These are phyloP conservation scores for Durio zibethinus DNA, from an alignment of 345 rosid genomes.

Conservation along the genomic window DNA sequence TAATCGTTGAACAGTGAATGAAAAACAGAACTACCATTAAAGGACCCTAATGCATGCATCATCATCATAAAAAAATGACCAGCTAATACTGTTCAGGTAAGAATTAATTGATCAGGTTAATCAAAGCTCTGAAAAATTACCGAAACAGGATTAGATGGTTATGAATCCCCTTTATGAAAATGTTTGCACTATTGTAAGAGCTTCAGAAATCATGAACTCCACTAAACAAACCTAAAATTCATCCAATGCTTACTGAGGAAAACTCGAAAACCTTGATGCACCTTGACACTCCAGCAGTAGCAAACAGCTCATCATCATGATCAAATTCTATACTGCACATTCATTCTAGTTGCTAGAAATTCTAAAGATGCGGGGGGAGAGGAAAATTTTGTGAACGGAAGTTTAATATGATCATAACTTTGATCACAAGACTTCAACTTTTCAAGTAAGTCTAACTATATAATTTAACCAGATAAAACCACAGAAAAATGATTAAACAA, in stretches of 20 bases:
- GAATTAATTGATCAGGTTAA: not conserved
- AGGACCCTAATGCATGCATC: not conserved
- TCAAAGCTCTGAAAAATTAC: not conserved
- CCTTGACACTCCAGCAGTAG: slow-evolving; percentile 65
- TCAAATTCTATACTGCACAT: slow-evolving; percentile 64
- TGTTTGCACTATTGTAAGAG: not conserved
- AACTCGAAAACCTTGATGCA: slow-evolving; percentile 56
- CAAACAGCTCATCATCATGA: slow-evolving; percentile 59
- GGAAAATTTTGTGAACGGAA: not conserved
- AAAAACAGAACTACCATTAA: not conserved
- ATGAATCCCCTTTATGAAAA: not conserved
- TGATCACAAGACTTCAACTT: not conserved
- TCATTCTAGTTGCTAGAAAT: slow-evolving; percentile 6
- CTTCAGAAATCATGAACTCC: slow-evolving; percentile 5
- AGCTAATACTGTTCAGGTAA: not conserved
- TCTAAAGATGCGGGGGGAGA: not conserved
- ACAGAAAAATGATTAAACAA: not conserved
- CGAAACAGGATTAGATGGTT: not conserved
- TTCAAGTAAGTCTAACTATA: not conserved
- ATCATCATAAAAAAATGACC: not conserved
- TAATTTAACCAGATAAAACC: not conserved
- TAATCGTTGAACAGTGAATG: not conserved
- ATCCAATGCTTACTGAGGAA: slow-evolving; percentile 41
- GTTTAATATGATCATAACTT: not conserved
- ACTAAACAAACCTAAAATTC: not conserved